Conservation (phyloP, 176 grass and related monocot genomes). For the Lolium perenne region DNA sequence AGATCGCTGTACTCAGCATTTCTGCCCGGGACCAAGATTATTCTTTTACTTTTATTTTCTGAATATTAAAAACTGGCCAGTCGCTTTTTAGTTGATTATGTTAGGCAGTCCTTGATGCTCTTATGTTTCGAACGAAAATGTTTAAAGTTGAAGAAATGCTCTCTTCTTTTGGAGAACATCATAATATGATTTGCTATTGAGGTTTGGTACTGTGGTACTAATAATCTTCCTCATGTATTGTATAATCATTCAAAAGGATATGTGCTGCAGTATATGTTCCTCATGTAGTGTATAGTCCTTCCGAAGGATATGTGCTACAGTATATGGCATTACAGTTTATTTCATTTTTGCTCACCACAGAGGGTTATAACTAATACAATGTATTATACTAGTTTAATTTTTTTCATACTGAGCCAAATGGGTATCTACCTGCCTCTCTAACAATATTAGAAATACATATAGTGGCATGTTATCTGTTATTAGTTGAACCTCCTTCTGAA, state of each 20-base stretch:
- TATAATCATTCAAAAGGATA: not conserved
- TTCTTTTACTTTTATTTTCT: not conserved
- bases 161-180: not conserved
- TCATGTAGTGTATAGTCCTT: slow-evolving; percentile 25
- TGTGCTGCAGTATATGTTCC: not conserved
- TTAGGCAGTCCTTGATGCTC: not conserved
- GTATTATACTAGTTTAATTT: not conserved
- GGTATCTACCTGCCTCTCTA: not conserved
- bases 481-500: not conserved
- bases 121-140: not conserved
- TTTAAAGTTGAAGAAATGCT: slow-evolving; percentile 15
- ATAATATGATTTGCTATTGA: slow-evolving; percentile 1
- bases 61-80: not conserved
- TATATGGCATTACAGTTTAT: not conserved
- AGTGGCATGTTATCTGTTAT: not conserved
- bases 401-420: slow-evolving; percentile 1
- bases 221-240: slow-evolving; percentile 11
- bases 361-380: not conserved
- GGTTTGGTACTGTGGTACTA: not conserved
- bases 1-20: not conserved
- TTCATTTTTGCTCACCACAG: not conserved
- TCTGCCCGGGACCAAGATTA: not conserved
- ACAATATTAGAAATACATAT: not conserved
- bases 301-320: slow-evolving; percentile 8
- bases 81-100: not conserved